phyloP scores from a whole-genome alignment of 345 rosid genomes.

The Dipteronia dyeriana region DNA sequence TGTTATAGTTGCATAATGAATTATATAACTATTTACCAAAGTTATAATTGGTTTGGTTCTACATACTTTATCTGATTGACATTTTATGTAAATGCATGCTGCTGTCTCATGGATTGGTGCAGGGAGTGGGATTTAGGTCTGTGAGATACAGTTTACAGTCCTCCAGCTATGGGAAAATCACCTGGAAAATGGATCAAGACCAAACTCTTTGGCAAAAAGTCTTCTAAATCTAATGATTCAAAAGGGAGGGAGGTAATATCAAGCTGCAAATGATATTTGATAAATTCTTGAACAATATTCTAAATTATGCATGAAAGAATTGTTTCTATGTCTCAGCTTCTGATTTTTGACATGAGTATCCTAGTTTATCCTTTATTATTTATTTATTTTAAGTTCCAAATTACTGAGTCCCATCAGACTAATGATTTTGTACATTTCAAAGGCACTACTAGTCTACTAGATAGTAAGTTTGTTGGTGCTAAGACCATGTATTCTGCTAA shows the following conservation, averaged over 20 bases:
- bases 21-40: too few species aligned
- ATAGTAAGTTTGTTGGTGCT: background rate
- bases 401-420: background rate
- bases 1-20: background rate
- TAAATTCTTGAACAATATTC: background rate
- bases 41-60: background rate
- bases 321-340: background rate
- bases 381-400: background rate
- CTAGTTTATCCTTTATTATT: background rate
- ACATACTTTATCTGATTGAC: background rate
- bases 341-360: background rate
- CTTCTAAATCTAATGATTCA: conserved; percentile 58
- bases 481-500: background rate
- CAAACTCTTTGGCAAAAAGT: conserved; percentile 77
- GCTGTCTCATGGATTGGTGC: conserved; percentile 6
- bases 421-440: background rate
- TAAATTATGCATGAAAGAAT: background rate
- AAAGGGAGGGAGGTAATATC: conserved; percentile 68
- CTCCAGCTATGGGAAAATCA: conserved; percentile 66
- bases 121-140: conserved; percentile 27
- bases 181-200: conserved; percentile 84
- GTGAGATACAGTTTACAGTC: conserved; percentile 24
- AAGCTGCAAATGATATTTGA: background rate
- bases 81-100: conserved; percentile 2
- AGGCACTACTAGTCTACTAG: background rate